phyloP scores from a whole-genome alignment of 495 filamentous ascomycete genomes.

The Trichoderma parareesei region DNA sequence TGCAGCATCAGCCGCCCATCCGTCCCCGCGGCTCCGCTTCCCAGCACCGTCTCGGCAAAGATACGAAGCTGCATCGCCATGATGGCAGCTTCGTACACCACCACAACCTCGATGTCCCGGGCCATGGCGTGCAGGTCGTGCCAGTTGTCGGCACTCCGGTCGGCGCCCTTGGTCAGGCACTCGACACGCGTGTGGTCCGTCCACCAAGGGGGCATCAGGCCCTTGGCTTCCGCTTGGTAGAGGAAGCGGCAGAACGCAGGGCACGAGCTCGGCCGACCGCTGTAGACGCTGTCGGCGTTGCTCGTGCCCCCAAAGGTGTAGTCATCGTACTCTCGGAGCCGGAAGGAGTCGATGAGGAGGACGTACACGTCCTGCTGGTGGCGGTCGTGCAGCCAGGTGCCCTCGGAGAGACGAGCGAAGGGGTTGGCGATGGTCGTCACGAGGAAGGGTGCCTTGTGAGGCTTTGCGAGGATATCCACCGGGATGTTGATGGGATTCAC shows the following conservation, averaged over 20 bases:
- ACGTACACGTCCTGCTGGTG: neutral
- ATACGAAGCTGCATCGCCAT: neutral
- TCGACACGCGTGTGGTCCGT: neutral
- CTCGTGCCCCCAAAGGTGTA: neutral
- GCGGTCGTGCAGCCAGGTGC: neutral
- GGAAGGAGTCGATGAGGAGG: slow-evolving; percentile 3
- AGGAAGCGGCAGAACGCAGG: neutral
- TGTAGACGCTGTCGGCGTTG: neutral
- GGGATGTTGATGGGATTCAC: neutral
- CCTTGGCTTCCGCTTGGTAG: neutral
- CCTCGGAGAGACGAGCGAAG: neutral
- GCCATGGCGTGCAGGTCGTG: neutral
- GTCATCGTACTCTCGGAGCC: neutral
- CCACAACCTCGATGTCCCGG: neutral
- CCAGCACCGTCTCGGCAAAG: neutral
- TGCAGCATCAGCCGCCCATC: neutral
- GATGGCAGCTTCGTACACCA: neutral
- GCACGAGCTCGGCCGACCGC: neutral
- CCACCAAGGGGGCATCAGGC: neutral
- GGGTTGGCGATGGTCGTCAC: neutral
- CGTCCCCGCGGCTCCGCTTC: neutral
- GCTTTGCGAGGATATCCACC: neutral
- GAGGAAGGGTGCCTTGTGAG: neutral
- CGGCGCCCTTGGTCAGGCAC: neutral
- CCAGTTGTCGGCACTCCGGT: neutral